phyloP scores from a whole-genome alignment of 164 flowering plant species.

The Sextonia rubra region DNA sequence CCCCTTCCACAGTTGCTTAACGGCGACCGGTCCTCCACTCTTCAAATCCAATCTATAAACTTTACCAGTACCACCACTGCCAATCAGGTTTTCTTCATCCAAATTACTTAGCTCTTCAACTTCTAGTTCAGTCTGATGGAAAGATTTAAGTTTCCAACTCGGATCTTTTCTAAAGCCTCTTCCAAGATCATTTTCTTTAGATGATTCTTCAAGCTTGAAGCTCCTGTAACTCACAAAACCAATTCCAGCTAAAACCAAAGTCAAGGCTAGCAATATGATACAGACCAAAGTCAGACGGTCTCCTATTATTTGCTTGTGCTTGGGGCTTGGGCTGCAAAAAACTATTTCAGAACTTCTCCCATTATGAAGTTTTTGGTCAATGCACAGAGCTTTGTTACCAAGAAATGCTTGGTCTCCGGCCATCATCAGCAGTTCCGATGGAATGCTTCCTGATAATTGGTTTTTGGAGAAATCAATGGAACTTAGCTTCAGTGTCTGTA shows the following conservation, averaged over 20 bases:
- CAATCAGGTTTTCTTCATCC: conserved; percentile 69
- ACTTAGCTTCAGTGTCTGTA: conserved; percentile 61
- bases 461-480: conserved; percentile 71
- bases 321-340: conserved; percentile 31
- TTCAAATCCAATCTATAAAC: conserved; percentile 81
- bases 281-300: conserved; percentile 7
- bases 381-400: conserved; percentile 60
- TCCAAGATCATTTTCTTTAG: conserved; percentile 21
- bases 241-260: conserved; percentile 36
- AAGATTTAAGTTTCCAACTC: conserved; percentile 64
- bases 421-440: conserved; percentile 45
- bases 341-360: conserved; percentile 21
- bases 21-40: conserved; percentile 58
- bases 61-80: conserved; percentile 81
- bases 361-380: conserved; percentile 22
- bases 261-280: conserved; percentile 29
- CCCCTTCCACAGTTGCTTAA: conserved; percentile 76
- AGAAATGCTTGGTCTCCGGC: conserved; percentile 62
- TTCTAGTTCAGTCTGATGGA: conserved; percentile 61
- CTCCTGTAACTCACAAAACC: conserved; percentile 50
- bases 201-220: conserved; percentile 34
- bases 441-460: conserved; percentile 58
- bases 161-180: conserved; percentile 26
- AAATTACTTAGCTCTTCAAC: conserved; percentile 61
- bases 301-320: conserved; percentile 12